phyloP scores from a whole-genome alignment of 495 filamentous ascomycete species.

The Daldinia vernicosa region DNA sequence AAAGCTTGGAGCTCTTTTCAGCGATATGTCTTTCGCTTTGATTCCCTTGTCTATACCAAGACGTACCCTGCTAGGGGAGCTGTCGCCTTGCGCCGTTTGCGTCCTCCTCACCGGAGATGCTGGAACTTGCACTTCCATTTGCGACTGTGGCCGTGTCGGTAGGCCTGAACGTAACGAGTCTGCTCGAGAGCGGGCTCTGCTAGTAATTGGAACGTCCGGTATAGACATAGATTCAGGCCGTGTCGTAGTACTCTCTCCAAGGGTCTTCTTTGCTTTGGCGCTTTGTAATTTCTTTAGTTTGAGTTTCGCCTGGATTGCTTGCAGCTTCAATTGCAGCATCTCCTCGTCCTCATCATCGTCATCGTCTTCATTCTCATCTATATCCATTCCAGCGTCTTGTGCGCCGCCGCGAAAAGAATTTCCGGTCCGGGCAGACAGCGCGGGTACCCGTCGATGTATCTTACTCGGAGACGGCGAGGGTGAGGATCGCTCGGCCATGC shows the following conservation, averaged over 20 bases:
- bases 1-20: slow-evolving; percentile 73
- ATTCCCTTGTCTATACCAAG: slow-evolving; percentile 92
- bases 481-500: slow-evolving; percentile 68
- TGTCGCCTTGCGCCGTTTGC: slow-evolving; percentile 58
- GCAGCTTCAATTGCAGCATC: slow-evolving; percentile 80
- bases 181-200: slow-evolving; percentile 35
- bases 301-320: slow-evolving; percentile 84
- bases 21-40: slow-evolving; percentile 81
- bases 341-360: slow-evolving; percentile 91
- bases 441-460: slow-evolving; percentile 19
- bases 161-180: slow-evolving; percentile 28
- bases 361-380: slow-evolving; percentile 69
- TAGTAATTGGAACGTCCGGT: slow-evolving; percentile 30
- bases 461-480: slow-evolving; percentile 70
- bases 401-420: slow-evolving; percentile 25
- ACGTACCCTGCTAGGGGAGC: slow-evolving; percentile 79
- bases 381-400: slow-evolving; percentile 49
- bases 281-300: slow-evolving; percentile 89
- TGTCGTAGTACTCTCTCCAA: slow-evolving; percentile 37
- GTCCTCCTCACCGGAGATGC: slow-evolving; percentile 74
- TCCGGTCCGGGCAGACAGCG: slow-evolving; percentile 24
- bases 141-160: slow-evolving; percentile 47
- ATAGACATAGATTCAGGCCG: slow-evolving; percentile 33
- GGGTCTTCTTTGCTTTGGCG: slow-evolving; percentile 53
- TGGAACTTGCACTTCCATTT: slow-evolving; percentile 75